Base-by-base conservation (phyloP, 495 filamentous ascomycete species). In the Trichoderma erinaceum region DNA sequence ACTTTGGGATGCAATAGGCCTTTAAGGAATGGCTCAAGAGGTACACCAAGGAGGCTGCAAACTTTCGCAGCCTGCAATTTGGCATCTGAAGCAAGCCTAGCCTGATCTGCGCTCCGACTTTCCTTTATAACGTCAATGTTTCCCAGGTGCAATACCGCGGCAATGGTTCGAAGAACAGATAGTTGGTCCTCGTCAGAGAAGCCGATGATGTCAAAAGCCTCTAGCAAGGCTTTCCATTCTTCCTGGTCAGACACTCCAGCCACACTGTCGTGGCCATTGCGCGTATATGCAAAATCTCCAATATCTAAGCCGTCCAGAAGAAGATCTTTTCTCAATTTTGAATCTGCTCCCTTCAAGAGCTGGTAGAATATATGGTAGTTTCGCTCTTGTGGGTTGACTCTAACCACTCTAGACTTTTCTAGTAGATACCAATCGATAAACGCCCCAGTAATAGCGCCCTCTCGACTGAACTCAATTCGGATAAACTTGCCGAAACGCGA, bases 291-390 rank as follows among this genome's bases (percentile, higher is more conserved):
- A 77, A 97, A 99, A 70, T 97, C 91, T 68, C 92, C 87, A 0
- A 93, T 87, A 56, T 88, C 87, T 41, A 90, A 76, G 56, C 85
- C 86, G 41, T 88, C 83, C 0, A 99, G 76, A 3, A 96, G 78
- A 52, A 97, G 88, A 23, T 90, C 88, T 35, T 88, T 86, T 66
- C 88, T 91, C 79, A 92, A 85, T 44, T 81, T 79, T 4, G 77
- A 75, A 70, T 93, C 89, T 1, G 94, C 92, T 41, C 96, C 96
- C 67, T 88, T 88, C 2, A 99, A 78, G 15, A 99, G 83, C 77
- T 99, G 96, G 74, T 99, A 99, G 76, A 99, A 99, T 35, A 99
- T 83, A 75, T 99, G 96, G 74, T 99, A 99, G 71, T 97, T 99
- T 29, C 96, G 85, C 75, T 99, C 96, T 63, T 90, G 88, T 2